phyloP scores from a whole-genome alignment of 2,329 filamentous ascomycete genomes.

The Zymoseptoria crescenta region DNA sequence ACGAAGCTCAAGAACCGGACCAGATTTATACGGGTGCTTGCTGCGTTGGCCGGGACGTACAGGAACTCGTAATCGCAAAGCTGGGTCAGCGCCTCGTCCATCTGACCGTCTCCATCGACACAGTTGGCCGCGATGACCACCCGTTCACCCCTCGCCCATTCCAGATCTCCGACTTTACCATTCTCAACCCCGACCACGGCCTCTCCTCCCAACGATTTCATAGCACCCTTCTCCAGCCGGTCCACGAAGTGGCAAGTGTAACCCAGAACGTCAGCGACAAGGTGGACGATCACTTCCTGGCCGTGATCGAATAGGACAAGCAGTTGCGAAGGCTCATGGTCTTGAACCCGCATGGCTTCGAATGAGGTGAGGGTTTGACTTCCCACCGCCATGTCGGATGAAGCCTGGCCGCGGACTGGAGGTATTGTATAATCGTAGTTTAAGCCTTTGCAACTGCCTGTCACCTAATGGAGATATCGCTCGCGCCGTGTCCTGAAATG shows the following conservation, averaged over 20 bases:
- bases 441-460: conserved; percentile 14
- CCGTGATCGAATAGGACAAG: conserved; percentile 59
- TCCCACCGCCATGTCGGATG: conserved; percentile 9
- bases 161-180: conserved; percentile 48
- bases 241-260: conserved; percentile 58
- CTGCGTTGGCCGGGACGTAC: conserved; percentile 52
- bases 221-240: conserved; percentile 46
- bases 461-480: conserved; percentile 29
- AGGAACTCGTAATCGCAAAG: conserved; percentile 80
- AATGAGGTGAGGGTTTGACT: neutral
- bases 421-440: conserved; percentile 3
- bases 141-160: conserved; percentile 50
- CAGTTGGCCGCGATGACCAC: conserved; percentile 71
- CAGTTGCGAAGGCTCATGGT: conserved; percentile 33
- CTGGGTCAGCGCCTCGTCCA: conserved; percentile 52
- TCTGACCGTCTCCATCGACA: conserved; percentile 55
- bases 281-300: conserved; percentile 65
- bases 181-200: conserved; percentile 59
- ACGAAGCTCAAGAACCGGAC: conserved; percentile 73
- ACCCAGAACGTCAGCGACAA: conserved; percentile 72
- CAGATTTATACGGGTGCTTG: conserved; percentile 60
- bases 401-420: conserved; percentile 12
- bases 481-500: conserved; percentile 24
- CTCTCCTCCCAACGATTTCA: conserved; percentile 50
- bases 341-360: conserved; percentile 25